Evolutionary conservation across 805 yeast species (phyloP), one percentile per base, ranked within the genome.

Genomic region (Starmerella lactis-condensi): DNA sequence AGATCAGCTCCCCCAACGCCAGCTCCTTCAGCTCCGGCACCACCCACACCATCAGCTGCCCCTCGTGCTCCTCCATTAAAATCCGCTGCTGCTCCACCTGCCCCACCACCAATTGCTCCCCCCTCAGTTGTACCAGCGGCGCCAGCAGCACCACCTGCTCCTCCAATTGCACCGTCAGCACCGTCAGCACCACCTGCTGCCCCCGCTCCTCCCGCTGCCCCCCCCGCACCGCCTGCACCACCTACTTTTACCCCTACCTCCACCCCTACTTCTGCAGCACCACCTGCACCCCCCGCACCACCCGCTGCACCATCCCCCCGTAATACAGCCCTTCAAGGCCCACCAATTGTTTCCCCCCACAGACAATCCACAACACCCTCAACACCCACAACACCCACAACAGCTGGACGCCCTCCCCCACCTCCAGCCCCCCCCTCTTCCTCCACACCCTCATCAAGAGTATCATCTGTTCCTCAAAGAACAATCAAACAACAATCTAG

Each of bases 101-200:
- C 57, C 12, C 35, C 45, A 21, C 24, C 24, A 6, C 14, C 23
- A n/a, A 19, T 29, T 3, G 21, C 28, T 4, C 13, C 21, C n/a
- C 14, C 18, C 10, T 14, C 15, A 13, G 22, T 23, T 12, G n/a
- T 14, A 4, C 6, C 22, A 11, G 7, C 15, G 5, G 24, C 30
- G 13, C 5, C 13, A 11, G 10, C 33, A 6, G 10, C 13, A 11
- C 11, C 28, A 17, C 14, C n/a, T 17, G 18, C 32, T 5, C 26
- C 29, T 9, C 9, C 48, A 20, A 26, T 40, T 10, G 41, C 45
- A 2, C 50, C 52, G 17, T 35, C 50, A 12, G 44, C 49, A 22
- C 51, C 56, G n/a, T 50, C 58, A 12, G 39, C 54, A 4, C 37
- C 50, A 7, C 45, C 52, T 14, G 32, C 45, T 2, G 26, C 47